Base-by-base conservation (phyloP, 2,329 filamentous ascomycete genomes). In the Trichoderma breve region DNA sequence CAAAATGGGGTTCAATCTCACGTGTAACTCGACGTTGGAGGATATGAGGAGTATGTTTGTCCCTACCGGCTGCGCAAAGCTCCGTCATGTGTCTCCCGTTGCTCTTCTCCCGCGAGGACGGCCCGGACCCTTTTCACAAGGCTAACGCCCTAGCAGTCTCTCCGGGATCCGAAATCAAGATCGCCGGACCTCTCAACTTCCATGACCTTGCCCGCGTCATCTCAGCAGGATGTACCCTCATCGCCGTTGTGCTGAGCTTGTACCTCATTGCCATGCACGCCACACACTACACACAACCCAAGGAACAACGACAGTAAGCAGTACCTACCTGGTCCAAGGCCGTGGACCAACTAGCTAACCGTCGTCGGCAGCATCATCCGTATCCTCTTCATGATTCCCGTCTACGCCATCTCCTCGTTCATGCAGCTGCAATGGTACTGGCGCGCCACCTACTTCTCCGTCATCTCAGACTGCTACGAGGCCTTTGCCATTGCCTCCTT, bases 401-500 rank as follows among this genome's bases (percentile, higher is more conserved):
- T 97, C 73, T 97, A 97, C 81, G 86, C 91, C 65, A 84, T 90
- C 51, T 90, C 94, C 24, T 90, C 92, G 39, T 93, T 93, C 78
- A 86, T 95, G 47, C 90, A 90, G 73, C 89, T 93, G 76, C 85
- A 87, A 75, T 94, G 88, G 83, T 95, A 96, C 84, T 88, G 87
- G 79, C 88, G 94, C 77, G 89, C 91, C 63, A 88, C 96, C 71
- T 97, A 97, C 83, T 96, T 92, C 80, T 87, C 93, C 78, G 90
- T 96, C 67, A 84, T 95, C 57, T 90, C 92, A 77, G 92, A 96
- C 80, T 95, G 93, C 82, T 97, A 97, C 81, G 94, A 97, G 83
- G 93, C 94, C 12, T 95, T 97, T 77, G 93, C 93, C 71, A 95
- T 97, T 74, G 91, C 92, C 34, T 93, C 92, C 74, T 97, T 97